phyloP scores from a whole-genome alignment of 495 filamentous ascomycete genomes.

The Usnea hakonensis region DNA sequence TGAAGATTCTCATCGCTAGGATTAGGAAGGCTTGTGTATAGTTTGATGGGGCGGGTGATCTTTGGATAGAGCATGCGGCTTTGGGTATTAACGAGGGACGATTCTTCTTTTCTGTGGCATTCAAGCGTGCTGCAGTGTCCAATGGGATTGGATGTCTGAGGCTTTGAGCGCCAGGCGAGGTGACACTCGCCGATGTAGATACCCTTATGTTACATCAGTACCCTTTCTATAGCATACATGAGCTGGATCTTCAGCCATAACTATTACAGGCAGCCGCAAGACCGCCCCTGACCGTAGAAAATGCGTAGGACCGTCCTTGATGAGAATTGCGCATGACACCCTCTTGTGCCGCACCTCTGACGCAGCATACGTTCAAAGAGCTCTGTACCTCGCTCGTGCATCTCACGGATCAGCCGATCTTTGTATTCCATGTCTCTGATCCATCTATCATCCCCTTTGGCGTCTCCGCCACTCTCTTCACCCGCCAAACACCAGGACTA shows the following conservation, averaged over 20 bases:
- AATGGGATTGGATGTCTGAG: constrained; percentile 6
- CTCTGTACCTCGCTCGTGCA: background rate
- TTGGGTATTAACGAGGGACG: constrained; percentile 11
- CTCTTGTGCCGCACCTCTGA: background rate
- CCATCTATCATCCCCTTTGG: background rate
- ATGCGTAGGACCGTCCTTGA: background rate
- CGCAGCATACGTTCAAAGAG: background rate
- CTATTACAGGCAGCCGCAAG: background rate
- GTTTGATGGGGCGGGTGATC: background rate
- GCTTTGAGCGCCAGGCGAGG: background rate
- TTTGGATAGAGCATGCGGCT: constrained; percentile 6
- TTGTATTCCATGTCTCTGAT: background rate
- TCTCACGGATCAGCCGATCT: background rate
- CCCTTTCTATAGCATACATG: background rate
- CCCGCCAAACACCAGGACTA: constrained; percentile 27
- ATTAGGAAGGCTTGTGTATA: background rate
- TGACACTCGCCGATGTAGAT: background rate
- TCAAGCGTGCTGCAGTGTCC: constrained; percentile 3
- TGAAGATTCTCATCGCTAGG: background rate
- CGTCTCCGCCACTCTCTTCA: background rate
- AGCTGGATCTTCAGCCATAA: background rate
- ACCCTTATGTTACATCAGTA: constrained; percentile 7
- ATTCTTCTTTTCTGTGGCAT: constrained; percentile 4
- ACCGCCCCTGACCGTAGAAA: background rate
- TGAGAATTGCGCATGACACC: background rate